A percentile compares a stretch with the other conserved stretches of the same genome.
Evolutionary conservation across 2,329 filamentous ascomycete genomes (phyloP).

Genomic region (Iodosphaeria phyllophila): DNA sequence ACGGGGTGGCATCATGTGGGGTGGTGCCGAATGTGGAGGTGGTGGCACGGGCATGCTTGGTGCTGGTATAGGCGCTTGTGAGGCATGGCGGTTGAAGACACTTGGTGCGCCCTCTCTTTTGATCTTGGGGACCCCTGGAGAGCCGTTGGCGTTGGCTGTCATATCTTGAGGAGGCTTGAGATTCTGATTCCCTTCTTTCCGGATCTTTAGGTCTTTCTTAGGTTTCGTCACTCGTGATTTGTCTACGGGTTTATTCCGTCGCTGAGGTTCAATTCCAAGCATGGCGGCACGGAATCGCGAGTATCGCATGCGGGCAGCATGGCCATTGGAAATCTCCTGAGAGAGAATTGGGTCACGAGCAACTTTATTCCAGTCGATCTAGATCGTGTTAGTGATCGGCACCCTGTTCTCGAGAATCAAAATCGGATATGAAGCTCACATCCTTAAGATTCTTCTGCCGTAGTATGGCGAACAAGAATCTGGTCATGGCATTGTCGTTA

Average conservation of each 20-base stretch:
- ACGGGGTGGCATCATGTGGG: slow-evolving; percentile 15
- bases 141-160: slow-evolving; percentile 6
- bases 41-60: no score
- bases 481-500: slow-evolving; percentile 35
- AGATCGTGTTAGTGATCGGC: slow-evolving; percentile 4
- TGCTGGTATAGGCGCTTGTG: slow-evolving; percentile 13
- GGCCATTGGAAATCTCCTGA: slow-evolving; percentile 37
- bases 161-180: slow-evolving; percentile 14
- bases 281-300: slow-evolving; percentile 30
- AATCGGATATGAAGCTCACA: slow-evolving; percentile 21
- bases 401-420: background rate
- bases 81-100: slow-evolving; percentile 10
- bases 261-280: slow-evolving; percentile 26
- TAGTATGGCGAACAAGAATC: slow-evolving; percentile 40
- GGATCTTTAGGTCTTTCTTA: slow-evolving; percentile 19
- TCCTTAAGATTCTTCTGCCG: slow-evolving; percentile 41
- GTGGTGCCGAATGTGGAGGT: slow-evolving; percentile 8
- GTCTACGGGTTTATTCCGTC: slow-evolving; percentile 20
- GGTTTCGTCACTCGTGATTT: slow-evolving; percentile 27
- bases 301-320: slow-evolving; percentile 42
- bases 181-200: slow-evolving; percentile 21
- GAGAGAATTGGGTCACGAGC: slow-evolving; percentile 32
- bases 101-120: slow-evolving; percentile 19
- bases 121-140: slow-evolving; percentile 12
- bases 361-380: slow-evolving; percentile 43